Percentiles rank a stretch among this genome's conserved stretches.
Evolutionary conservation across 2,329 filamentous ascomycete species (phyloP).

Genomic region (Lecanicillium sp.): DNA sequence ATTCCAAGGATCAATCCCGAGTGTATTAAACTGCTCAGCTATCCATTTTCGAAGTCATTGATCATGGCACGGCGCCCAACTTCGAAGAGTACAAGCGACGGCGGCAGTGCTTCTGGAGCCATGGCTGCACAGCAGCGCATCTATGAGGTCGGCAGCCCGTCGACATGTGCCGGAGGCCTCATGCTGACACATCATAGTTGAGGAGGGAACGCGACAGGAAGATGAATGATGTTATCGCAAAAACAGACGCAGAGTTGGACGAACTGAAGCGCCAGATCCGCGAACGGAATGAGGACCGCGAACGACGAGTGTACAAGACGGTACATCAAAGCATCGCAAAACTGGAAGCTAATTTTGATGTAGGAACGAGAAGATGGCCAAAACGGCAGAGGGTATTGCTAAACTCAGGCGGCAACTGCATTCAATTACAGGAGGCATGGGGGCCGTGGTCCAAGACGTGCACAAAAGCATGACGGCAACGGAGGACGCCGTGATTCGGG

Average conservation of each 20-base stretch:
- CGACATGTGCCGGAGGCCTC: too few relatives aligned
- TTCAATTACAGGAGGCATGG: conserved; percentile 7
- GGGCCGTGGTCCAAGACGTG: conserved; percentile 12
- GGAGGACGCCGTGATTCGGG: conserved; percentile 26
- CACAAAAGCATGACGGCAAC: conserved; percentile 18
- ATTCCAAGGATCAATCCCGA: too few relatives aligned
- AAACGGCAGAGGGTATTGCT: conserved; percentile 2
- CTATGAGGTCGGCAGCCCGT: too few relatives aligned
- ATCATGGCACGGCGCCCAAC: too few relatives aligned
- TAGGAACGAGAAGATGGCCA: conserved; percentile 2
- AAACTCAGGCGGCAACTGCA: background rate
- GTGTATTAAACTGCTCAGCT: too few relatives aligned
- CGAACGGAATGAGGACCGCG: conserved; percentile 17
- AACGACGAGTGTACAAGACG: background rate
- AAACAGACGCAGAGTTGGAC: conserved; percentile 21
- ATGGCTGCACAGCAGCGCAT: conserved; percentile 25
- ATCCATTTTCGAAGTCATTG: too few relatives aligned
- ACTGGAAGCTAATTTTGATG: background rate
- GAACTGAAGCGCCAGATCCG: conserved; percentile 21
- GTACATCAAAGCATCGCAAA: background rate
- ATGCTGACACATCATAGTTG: conserved; percentile 25
- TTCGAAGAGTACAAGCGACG: too few relatives aligned
- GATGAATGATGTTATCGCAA: conserved; percentile 20
- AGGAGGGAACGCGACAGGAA: conserved; percentile 25
- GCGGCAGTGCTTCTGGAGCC: conserved; percentile 14